These are phyloP conservation scores for Fusarium lyarnte DNA, from an alignment of 2,329 filamentous ascomycete genomes.

Conservation along the genomic window DNA sequence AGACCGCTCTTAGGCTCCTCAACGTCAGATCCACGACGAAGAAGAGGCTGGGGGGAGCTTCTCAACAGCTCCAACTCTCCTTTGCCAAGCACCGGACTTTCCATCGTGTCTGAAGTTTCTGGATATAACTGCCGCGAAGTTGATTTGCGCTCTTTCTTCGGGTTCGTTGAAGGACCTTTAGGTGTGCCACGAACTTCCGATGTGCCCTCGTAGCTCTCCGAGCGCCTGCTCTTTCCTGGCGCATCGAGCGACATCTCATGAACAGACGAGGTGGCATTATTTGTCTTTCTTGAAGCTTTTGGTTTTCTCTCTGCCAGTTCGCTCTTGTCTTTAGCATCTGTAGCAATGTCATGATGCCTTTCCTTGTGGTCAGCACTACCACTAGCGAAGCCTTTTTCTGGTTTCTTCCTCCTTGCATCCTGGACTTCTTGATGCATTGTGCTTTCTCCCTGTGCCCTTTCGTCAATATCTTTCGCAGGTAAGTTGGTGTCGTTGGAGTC, in stretches of 20 bases:
- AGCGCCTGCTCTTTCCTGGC: slow-evolving; percentile 5
- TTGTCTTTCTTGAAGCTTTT: not conserved
- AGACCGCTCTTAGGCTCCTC: slow-evolving; percentile 45
- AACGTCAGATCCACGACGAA: slow-evolving; percentile 45
- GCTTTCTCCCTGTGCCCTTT: slow-evolving; percentile 44
- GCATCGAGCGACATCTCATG: not conserved
- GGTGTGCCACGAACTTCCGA: slow-evolving; percentile 1
- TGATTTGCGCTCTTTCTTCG: slow-evolving; percentile 39
- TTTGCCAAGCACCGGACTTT: slow-evolving; percentile 53
- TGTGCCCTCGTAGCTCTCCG: slow-evolving; percentile 1
- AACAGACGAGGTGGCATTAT: not conserved
- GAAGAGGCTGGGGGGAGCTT: slow-evolving; percentile 39
- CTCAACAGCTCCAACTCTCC: slow-evolving; percentile 34
- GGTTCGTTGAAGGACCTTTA: slow-evolving; percentile 33
- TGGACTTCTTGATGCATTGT: not conserved
- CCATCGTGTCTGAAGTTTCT: slow-evolving; percentile 44
- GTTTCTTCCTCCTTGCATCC: not conserved
- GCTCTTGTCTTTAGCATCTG: slow-evolving; percentile 4
- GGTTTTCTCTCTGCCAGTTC: not conserved
- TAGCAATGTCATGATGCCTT: slow-evolving; percentile 1
- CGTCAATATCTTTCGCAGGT: not conserved
- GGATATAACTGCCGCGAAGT: slow-evolving; percentile 33
- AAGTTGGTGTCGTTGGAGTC: not conserved
- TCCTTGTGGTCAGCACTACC: slow-evolving; percentile 15
- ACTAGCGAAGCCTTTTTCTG: slow-evolving; percentile 46